These are phyloP conservation scores for Fusarium foetens DNA, from an alignment of 2,329 filamentous ascomycete genomes.

Conservation along the genomic window DNA sequence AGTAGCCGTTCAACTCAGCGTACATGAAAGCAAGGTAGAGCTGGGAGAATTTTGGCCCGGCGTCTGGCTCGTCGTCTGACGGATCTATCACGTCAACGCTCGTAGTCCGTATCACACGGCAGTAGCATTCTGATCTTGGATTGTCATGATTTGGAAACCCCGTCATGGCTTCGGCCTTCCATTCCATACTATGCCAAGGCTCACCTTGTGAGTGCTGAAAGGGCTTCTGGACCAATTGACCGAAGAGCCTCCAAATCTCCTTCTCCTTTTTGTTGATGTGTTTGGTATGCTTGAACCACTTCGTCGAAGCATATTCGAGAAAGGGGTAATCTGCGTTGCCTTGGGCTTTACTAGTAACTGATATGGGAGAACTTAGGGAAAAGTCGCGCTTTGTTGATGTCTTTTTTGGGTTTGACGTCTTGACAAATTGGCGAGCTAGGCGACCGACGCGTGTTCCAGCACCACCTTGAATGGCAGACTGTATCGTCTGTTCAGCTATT, in stretches of 20 bases:
- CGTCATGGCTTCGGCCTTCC: fast-evolving
- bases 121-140: fast-evolving
- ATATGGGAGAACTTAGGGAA: fast-evolving
- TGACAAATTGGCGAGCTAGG: background rate
- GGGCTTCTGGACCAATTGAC: background rate
- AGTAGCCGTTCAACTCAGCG: background rate
- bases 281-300: conserved; percentile 1
- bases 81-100: too few species aligned
- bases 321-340: background rate
- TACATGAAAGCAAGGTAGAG: background rate
- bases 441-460: background rate
- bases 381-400: fast-evolving
- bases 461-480: background rate
- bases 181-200: background rate
- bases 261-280: fast-evolving
- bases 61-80: too few species aligned
- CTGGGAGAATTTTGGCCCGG: background rate
- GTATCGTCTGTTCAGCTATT: background rate
- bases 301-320: background rate
- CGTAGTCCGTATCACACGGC: fast-evolving
- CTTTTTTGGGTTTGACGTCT: fast-evolving
- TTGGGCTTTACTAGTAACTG: fast-evolving
- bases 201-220: background rate
- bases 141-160: background rate
- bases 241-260: background rate